Conservation (phyloP, 1,139 yeast species). For the Nadsonia commutata region DNA sequence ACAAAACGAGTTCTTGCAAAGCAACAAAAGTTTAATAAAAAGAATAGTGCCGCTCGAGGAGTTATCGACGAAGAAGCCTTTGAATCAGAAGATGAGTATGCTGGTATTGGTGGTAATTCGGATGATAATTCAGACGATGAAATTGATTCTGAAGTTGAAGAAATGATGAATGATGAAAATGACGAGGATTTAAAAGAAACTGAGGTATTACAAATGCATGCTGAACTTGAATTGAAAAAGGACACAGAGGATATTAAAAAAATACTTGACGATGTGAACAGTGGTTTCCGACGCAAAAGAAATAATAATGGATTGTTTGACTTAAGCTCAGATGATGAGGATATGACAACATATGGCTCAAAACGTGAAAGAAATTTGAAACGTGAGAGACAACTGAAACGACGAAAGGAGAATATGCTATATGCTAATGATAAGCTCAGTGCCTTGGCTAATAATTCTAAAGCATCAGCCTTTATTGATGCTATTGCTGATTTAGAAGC, state of each 20-base stretch:
- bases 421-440: conserved; percentile 39
- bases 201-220: conserved; percentile 45
- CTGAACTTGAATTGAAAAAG: conserved; percentile 51
- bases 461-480: conserved; percentile 58
- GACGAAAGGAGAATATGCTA: conserved; percentile 40
- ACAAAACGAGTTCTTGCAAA: too few species aligned
- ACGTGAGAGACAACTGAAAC: conserved; percentile 36
- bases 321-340: conserved; percentile 50
- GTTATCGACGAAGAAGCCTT: conserved; percentile 77
- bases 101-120: conserved; percentile 74
- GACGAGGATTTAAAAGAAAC: conserved; percentile 55
- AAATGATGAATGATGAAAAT: conserved; percentile 70
- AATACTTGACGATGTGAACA: conserved; percentile 65
- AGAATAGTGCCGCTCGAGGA: conserved; percentile 35
- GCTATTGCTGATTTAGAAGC: conserved; percentile 39
- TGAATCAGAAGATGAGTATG: conserved; percentile 95
- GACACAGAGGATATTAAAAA: conserved; percentile 62
- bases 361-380: conserved; percentile 23
- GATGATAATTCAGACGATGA: conserved; percentile 45
- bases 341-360: conserved; percentile 31
- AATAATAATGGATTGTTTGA: conserved; percentile 44
- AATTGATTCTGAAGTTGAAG: conserved; percentile 35
- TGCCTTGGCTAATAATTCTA: conserved; percentile 37
- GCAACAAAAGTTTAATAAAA: conserved; percentile 26
- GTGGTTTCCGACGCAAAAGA: conserved; percentile 63